Evolutionary conservation across 2,329 filamentous ascomycete genomes (phyloP), one percentile per base, ranked within the genome.

Genomic region (Colletotrichum musicola): DNA sequence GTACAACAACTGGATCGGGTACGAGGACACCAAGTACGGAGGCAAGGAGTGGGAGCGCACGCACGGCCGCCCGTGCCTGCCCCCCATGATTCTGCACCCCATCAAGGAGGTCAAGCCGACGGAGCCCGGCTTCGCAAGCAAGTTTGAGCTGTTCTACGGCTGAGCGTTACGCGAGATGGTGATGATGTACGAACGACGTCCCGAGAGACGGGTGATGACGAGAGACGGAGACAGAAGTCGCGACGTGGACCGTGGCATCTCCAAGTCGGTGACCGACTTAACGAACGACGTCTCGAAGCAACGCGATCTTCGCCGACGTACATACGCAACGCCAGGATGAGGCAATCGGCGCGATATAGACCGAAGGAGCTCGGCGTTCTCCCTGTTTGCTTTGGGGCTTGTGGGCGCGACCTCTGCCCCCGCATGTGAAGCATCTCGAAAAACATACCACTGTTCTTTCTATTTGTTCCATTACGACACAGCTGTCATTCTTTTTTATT

Each of bases 1-100:
- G 47, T 90, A 87, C 77, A 88, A 89, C 79, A 89, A 90, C 78
- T 89, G 87, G 83, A 84, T 90, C 81, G 88, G 88, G 20, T 89
- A 86, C 78, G 81, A 84, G 68, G 87, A 90, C 72, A 85, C 82
- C 13, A 82, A 77, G 13, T 78, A 88, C 22, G 88, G 88, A 18
- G 88, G 88, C 2, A 71, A 77, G 46, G 78, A 83, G 54, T 90
- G 88, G 88, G 88, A 90, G 75, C 79, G 82, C 68, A 74, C 77
- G 35, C 79, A 89, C 73, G 88, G 88, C 16, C 83, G 88, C 35
- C 81, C 86, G 9, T 90, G 88, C 74, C 77, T 90, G 49, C 88
- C 88, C 6, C 83, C 86, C 1, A 84, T 90, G 72, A 79, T 90
- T 71, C 77, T 90, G 51, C 88, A 89, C 70, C 87, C 87, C 3